Evolutionary conservation across 2,329 filamentous ascomycete genomes (phyloP).

Genomic region (Penicillium occitanis): DNA sequence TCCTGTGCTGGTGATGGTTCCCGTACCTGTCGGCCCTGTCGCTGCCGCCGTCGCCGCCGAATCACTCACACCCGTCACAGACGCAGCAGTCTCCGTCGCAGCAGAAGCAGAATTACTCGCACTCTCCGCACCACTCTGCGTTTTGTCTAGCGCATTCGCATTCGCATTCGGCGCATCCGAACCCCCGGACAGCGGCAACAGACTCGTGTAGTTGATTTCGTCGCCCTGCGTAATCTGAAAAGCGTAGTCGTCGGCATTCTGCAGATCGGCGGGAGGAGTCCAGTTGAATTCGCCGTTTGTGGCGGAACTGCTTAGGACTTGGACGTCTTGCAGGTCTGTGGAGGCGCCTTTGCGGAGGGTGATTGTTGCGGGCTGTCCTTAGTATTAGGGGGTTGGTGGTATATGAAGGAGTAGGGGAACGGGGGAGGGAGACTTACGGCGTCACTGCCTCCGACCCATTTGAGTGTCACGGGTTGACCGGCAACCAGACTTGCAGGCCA

Average conservation of each 20-base stretch:
- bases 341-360: constrained; percentile 55
- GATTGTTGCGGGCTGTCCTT: constrained; percentile 51
- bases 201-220: constrained; percentile 57
- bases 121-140: background rate
- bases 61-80: background rate
- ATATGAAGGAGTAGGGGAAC: no score
- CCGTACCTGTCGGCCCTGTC: background rate
- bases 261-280: constrained; percentile 49
- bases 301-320: constrained; percentile 48
- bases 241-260: constrained; percentile 54
- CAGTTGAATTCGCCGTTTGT: constrained; percentile 52
- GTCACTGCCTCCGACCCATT: constrained; percentile 48
- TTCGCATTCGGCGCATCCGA: constrained; percentile 14
- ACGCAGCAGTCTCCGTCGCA: background rate
- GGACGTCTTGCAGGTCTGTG: constrained; percentile 52
- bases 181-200: constrained; percentile 48
- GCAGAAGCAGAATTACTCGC: background rate
- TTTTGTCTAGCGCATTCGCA: background rate
- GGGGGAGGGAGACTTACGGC: constrained; percentile 29
- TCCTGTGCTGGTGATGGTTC: background rate
- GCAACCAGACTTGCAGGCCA: constrained; percentile 50
- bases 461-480: constrained; percentile 51
- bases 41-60: background rate
- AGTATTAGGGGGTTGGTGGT: background rate
- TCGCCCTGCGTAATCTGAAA: constrained; percentile 57